Base-by-base conservation (phyloP, 2,329 filamentous ascomycete genomes). In the Zopfia rhizophila region DNA sequence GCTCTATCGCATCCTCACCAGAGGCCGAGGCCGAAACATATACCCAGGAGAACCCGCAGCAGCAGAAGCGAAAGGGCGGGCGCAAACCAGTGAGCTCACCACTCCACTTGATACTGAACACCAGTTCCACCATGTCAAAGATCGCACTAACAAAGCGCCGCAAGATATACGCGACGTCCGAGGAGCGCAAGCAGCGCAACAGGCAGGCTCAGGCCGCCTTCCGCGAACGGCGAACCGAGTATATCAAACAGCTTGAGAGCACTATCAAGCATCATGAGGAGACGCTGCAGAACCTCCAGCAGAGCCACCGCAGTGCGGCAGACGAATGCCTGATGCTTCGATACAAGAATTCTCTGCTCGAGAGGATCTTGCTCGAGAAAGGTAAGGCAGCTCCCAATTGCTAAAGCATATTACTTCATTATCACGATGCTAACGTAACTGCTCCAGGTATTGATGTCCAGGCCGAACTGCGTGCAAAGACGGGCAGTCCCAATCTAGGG, bases 261-360 rank as follows among this genome's bases (percentile, higher is more conserved):
- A 96, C 92, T 44, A 97, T 99, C 74, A 93, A 94, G 67, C 90
- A 94, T 61, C 93, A 97, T 80, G 94, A 99, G 75, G 91, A 95
- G 64, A 93, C 91, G 63, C 81, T 97, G 45, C 90, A 95, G 63
- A 96, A 86, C 65, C 81, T 99, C 49, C 94, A 97, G 75, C 89
- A 93, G 66, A 95, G 91, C 57, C 94, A 97, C 69, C 90, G 94
- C 62, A 92, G 86, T 65, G 94, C 94, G 46, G 91, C 93, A 46
- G 94, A 97, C 72, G 94, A 97, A 75, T 97, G 94, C 71, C 76
- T 97, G 66, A 97, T 99, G 94, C 81, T 99, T 62, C 88, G 94
- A 48, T 99, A 97, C 75, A 97, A 97, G 79, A 99, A 97, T 73
- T 97, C 94, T 28, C 79, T 97, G 36, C 82, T 99, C 24, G 94